A percentile compares a stretch with the other conserved stretches of the same genome.
phyloP scores from a whole-genome alignment of 2,329 filamentous ascomycete species.

The Paecilomyces sp. region DNA sequence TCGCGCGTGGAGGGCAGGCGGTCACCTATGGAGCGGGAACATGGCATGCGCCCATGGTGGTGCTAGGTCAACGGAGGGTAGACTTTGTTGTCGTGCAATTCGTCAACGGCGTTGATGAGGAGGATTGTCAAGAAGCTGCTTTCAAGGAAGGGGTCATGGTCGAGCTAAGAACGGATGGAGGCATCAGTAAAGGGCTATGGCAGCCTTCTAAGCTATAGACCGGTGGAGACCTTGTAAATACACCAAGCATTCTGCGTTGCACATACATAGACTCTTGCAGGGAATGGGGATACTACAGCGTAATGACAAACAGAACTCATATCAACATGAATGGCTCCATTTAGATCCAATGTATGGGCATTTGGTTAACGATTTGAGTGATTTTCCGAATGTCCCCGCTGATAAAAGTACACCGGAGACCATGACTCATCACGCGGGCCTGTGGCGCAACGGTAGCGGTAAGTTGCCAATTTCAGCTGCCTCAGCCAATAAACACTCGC shows the following conservation, averaged over 20 bases:
- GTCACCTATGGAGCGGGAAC: conserved; percentile 89
- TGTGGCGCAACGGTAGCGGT: neutral
- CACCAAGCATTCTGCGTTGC: too few species aligned
- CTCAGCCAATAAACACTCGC: conserved; percentile 2
- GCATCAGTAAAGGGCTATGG: neutral
- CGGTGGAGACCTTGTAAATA: too few species aligned
- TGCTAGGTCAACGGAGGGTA: conserved; percentile 61
- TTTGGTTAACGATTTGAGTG: too few species aligned
- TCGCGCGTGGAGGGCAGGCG: conserved; percentile 69
- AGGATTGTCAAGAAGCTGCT: conserved; percentile 81
- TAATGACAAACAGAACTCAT: neutral
- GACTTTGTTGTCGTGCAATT: conserved; percentile 90
- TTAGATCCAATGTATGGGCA: too few species aligned
- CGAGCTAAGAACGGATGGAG: conserved; percentile 14
- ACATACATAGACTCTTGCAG: too few species aligned
- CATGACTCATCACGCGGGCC: neutral
- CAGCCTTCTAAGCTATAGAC: neutral
- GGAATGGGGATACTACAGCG: too few species aligned
- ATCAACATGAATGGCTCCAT: neutral
- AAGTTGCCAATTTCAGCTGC: neutral
- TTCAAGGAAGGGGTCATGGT: conserved; percentile 35
- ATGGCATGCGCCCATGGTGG: conserved; percentile 96
- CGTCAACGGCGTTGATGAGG: conserved; percentile 69
- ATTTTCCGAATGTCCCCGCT: too few species aligned
- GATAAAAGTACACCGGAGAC: too few species aligned